Percentiles rank a stretch among this genome's conserved stretches.
These are phyloP conservation scores for Candida coquimbonensis DNA, from an alignment of 805 yeast species.

Conservation along the genomic window DNA sequence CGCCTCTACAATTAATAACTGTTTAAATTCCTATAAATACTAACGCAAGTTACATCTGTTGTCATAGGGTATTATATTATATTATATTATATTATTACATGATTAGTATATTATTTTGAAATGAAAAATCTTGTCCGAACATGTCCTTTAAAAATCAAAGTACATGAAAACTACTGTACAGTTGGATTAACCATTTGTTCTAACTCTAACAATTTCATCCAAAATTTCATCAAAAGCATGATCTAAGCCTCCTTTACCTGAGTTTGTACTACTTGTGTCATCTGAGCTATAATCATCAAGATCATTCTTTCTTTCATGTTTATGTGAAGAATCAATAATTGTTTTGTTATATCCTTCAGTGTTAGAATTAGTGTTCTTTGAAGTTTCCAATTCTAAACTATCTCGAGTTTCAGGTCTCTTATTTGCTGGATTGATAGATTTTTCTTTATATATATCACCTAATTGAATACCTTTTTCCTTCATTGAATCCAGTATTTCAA, in stretches of 20 bases:
- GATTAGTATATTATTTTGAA: too few species aligned
- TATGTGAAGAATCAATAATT: neutral
- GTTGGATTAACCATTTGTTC: conserved; percentile 1
- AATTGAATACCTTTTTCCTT: conserved; percentile 34
- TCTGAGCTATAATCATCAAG: conserved; percentile 1
- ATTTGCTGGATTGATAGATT: neutral
- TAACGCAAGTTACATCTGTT: too few species aligned
- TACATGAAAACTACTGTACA: neutral
- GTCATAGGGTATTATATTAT: too few species aligned
- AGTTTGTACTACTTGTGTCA: neutral
- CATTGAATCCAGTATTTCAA: conserved; percentile 31
- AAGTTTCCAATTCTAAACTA: conserved; percentile 15
- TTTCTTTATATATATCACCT: conserved; percentile 25
- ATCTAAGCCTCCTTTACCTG: conserved; percentile 2
- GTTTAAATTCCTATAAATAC: too few species aligned
- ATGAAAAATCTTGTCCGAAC: too few species aligned
- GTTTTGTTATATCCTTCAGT: conserved; percentile 1
- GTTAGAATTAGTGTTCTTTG: conserved; percentile 13
- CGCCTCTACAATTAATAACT: too few species aligned
- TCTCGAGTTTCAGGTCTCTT: neutral
- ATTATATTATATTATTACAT: too few species aligned
- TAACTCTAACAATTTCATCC: conserved; percentile 7
- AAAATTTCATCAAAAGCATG: conserved; percentile 9
- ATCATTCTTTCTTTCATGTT: neutral
- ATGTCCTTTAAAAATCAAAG: neutral